These are phyloP conservation scores for Stemphylium vesicarium DNA, from an alignment of 2,329 filamentous ascomycete species.

Conservation along the genomic window DNA sequence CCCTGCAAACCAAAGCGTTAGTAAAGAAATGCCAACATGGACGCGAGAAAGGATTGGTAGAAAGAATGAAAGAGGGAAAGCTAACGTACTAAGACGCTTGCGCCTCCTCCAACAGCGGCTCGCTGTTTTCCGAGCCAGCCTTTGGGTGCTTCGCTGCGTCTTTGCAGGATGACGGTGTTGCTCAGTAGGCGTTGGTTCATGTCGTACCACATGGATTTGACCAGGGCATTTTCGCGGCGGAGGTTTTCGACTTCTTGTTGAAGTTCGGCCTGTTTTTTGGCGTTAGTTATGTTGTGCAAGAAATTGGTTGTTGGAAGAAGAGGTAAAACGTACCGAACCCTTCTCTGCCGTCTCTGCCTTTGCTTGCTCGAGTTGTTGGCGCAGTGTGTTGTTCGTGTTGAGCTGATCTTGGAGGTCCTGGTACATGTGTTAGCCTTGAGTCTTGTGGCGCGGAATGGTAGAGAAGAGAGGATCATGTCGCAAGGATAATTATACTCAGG, in stretches of 20 bases:
- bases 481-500: slow-evolving; percentile 34
- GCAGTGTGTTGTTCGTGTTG: slow-evolving; percentile 30
- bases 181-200: slow-evolving; percentile 79
- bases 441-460: background rate
- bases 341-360: slow-evolving; percentile 45
- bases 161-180: slow-evolving; percentile 79
- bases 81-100: slow-evolving; percentile 28
- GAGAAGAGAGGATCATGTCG: slow-evolving; percentile 8
- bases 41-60: too few species aligned
- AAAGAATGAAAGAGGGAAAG: background rate
- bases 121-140: slow-evolving; percentile 88
- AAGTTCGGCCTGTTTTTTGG: slow-evolving; percentile 34
- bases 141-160: slow-evolving; percentile 74
- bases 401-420: slow-evolving; percentile 45
- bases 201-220: slow-evolving; percentile 86
- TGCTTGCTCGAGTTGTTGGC: slow-evolving; percentile 41
- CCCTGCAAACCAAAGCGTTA: too few species aligned
- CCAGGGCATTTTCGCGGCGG: slow-evolving; percentile 77
- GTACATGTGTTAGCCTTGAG: slow-evolving; percentile 18
- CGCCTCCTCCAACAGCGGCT: slow-evolving; percentile 47
- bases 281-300: background rate
- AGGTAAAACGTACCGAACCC: slow-evolving; percentile 40
- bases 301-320: background rate
- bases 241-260: slow-evolving; percentile 68
- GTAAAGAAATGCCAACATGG: too few species aligned